These are phyloP conservation scores for Wallacemonas sp. DNA, from an alignment of 208 protist species.

Conservation along the genomic window DNA sequence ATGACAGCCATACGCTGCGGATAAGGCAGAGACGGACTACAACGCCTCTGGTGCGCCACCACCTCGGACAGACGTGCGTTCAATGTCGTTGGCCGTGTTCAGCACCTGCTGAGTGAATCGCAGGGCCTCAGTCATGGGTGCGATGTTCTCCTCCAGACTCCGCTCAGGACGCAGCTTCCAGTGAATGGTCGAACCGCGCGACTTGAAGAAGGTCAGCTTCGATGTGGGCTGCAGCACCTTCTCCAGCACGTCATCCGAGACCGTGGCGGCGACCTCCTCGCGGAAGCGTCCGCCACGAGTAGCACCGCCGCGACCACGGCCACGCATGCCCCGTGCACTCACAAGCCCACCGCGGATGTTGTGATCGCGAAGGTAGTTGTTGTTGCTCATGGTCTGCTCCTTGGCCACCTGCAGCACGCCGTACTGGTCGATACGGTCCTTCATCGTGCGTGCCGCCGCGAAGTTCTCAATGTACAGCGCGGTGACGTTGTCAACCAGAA, in stretches of 20 bases:
- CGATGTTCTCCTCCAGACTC: conserved; percentile 70
- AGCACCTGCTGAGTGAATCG: conserved; percentile 78
- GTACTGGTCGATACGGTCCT: conserved; percentile 51
- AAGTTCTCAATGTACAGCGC: conserved; percentile 89
- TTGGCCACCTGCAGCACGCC: conserved; percentile 39
- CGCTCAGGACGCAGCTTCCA: conserved; percentile 72
- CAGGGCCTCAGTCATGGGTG: conserved; percentile 75
- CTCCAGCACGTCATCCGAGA: conserved; percentile 20
- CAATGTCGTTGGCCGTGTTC: conserved; percentile 80
- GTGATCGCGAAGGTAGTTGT: conserved; percentile 49
- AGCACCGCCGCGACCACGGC: conserved; percentile 11
- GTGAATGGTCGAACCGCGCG: conserved; percentile 69
- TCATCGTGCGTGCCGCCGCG: conserved; percentile 71
- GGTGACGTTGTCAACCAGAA: conserved; percentile 80
- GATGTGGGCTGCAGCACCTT: conserved; percentile 54
- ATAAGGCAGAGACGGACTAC: too few species aligned
- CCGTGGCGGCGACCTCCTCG: not conserved
- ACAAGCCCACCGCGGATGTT: conserved; percentile 1
- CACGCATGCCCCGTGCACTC: conserved; percentile 4
- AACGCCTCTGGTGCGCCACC: conserved; percentile 70
- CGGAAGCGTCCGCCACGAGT: not conserved
- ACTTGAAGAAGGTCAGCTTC: conserved; percentile 80
- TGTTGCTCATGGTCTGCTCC: conserved; percentile 53
- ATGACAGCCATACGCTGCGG: too few species aligned
- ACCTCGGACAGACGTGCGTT: conserved; percentile 59